These are phyloP conservation scores for Ogataea trehaloabstinens DNA, from an alignment of 805 yeast species.

Conservation along the genomic window DNA sequence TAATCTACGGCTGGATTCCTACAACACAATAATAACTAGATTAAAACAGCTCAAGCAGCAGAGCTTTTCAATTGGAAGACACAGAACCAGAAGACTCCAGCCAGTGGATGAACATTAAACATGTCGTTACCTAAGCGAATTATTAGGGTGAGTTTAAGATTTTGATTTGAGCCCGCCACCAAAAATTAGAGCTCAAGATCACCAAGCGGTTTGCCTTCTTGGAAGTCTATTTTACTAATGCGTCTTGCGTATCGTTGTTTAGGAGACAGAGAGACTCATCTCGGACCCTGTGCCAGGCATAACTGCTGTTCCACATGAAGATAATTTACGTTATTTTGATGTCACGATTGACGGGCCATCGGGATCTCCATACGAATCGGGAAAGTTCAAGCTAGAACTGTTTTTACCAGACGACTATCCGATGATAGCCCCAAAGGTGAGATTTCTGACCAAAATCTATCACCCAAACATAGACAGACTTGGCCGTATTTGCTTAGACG, in stretches of 20 bases:
- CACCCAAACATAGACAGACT: conserved; percentile 95
- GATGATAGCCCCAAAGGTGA: conserved; percentile 94
- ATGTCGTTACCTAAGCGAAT: conserved; percentile 87
- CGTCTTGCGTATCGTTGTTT: no score
- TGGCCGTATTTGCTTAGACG: conserved; percentile 95
- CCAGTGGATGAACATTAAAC: no score
- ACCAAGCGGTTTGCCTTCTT: no score
- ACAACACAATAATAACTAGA: no score
- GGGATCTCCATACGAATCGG: conserved; percentile 84
- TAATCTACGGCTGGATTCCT: no score
- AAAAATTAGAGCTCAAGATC: no score
- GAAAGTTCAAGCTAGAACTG: conserved; percentile 78
- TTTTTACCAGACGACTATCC: conserved; percentile 97
- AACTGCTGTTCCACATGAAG: conserved; percentile 89
- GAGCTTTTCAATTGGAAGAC: no score
- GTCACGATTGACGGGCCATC: conserved; percentile 91
- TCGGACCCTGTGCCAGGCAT: conserved; percentile 98
- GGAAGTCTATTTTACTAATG: no score
- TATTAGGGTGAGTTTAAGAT: conserved; percentile 58
- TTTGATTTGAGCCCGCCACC: no score
- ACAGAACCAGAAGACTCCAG: no score
- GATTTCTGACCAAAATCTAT: conserved; percentile 90
- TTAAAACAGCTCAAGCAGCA: no score
- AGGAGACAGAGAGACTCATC: conserved; percentile 89
- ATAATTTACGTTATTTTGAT: conserved; percentile 87